These are phyloP conservation scores for Rhizomucor pusillus DNA, from an alignment of 371 early-diverging fungal genomes.

Conservation along the genomic window DNA sequence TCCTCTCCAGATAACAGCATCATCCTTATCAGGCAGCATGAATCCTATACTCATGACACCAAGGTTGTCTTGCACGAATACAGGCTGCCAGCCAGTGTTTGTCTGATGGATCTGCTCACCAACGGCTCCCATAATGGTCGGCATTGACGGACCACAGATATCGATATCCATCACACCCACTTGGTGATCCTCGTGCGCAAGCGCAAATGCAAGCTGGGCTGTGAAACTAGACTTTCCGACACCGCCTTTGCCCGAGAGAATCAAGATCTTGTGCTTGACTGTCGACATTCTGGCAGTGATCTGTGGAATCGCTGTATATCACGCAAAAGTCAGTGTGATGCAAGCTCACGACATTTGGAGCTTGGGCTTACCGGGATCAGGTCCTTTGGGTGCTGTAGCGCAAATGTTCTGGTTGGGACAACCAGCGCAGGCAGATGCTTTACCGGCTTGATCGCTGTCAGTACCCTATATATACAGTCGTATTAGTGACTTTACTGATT, in stretches of 20 bases:
- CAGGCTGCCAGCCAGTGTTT: slow-evolving; percentile 86
- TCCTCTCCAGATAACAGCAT: slow-evolving; percentile 99
- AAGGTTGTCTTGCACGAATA: slow-evolving; percentile 88
- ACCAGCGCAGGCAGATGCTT: slow-evolving; percentile 90
- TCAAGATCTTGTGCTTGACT: slow-evolving; percentile 83
- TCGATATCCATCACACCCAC: slow-evolving; percentile 99
- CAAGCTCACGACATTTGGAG: not conserved
- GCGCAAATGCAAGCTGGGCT: slow-evolving; percentile 76
- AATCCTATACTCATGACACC: slow-evolving; percentile 96
- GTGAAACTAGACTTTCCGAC: slow-evolving; percentile 95
- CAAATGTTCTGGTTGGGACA: slow-evolving; percentile 97
- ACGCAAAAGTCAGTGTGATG: not conserved
- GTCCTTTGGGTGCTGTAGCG: slow-evolving; percentile 84
- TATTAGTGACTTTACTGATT: not conserved
- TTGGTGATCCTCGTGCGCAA: slow-evolving; percentile 56
- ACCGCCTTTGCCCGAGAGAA: slow-evolving; percentile 99
- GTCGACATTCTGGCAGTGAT: slow-evolving; percentile 67
- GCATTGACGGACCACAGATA: slow-evolving; percentile 99
- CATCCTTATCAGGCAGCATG: slow-evolving; percentile 84
- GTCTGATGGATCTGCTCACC: slow-evolving; percentile 86
- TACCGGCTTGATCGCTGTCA: slow-evolving; percentile 89
- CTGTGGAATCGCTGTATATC: slow-evolving; percentile 59
- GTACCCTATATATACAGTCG: slow-evolving; percentile 56
- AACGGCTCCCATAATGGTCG: slow-evolving; percentile 87
- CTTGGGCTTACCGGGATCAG: slow-evolving; percentile 79